Evolutionary conservation across 1,139 yeast genomes (phyloP), one percentile per base, ranked within the genome.

Genomic region (Candida gigantensis): DNA sequence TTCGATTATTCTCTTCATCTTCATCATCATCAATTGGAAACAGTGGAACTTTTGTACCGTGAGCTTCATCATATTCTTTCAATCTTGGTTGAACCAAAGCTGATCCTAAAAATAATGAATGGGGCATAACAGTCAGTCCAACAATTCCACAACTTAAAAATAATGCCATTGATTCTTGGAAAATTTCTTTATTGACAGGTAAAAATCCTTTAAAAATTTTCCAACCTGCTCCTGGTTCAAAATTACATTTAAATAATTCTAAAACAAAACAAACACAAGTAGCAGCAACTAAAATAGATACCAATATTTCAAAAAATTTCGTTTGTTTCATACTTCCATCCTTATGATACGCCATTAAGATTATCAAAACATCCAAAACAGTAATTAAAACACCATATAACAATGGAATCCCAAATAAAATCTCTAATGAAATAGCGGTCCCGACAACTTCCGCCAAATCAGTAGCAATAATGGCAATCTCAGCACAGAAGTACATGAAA

Each of bases 51-150:
- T 36, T 38, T 6, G 16, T 25, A 9, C 81, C 80, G 41, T 77
- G 63, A 26, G 65, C 67, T 8, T 72, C 60, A 50, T 81, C 88
- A 47, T 66, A 81, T 34, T 83, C 88, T 52, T 79, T 79, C 42
- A 81, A 62, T 49, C 94, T 68, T 11, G 90, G 80, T 51, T 83
- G 89, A 3, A 84, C 92, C 36, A 84, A 70, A 5, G 87, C 86
- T 0, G 89, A 81, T 1, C 92, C 92, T 39, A 84, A 64, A 49
- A 77, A 84, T 39, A 84, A 66, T 0, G 89, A 81, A 52, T 84
- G 92, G 2, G 94, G 92, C 94, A 84, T 84, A 6, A 84, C 90
- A 0, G 92, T 84, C 32, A 89, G 85, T 23, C 94, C 94, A 13
- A 84, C 76, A 40, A 84, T 84, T 6, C 88, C 92, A 54, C 86